Evolutionary conservation across 495 filamentous ascomycete genomes (phyloP), one percentile per base, ranked within the genome.

Genomic region (Hyaloscypha variabilis): DNA sequence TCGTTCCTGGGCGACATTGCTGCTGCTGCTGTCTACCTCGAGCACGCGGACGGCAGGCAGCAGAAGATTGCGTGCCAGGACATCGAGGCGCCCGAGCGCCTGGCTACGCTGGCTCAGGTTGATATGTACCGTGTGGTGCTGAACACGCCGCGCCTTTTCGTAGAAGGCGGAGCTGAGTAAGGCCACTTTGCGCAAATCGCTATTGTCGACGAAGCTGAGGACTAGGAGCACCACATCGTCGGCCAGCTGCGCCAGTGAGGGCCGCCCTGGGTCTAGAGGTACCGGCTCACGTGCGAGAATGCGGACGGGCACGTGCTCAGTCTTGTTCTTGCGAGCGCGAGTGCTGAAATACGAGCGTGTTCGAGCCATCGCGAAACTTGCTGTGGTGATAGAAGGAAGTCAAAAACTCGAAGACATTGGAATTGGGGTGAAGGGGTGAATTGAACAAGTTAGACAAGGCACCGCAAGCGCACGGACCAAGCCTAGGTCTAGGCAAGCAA

Each of bases 101-200:
- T 55, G 59, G 36, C 17, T 62, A 36, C 30, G 26, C 59, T 34
- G 23, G 29, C 51, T 25, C 26, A 67, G 64, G 39, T 62, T 23
- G 59, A 67, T 62, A 39, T 63, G 58, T 29, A 67, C 39, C n/a
- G 60, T 53, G 59, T 29, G 59, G 28, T 67, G 49, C 64, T 67
- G 64, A 25, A 67, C 64, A 36, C 54, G 51, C 26, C 59, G 64
- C 25, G 64, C 64, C 49, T 62, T 29, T 30, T 23, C 26, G 58
- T 67, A 66, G 6, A 66, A 60, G 58, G 36, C 52, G 30, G 64
- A 67, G 52, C 64, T 49, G 25, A 67, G 49, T 23, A 51, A 54
- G 19, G 64, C 64, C 29, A 66, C 46, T 34, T 42, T 62, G 36
- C 49, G 46, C 56, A 66, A 23, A 54, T 66, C 64, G 36, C 24